These are phyloP conservation scores for Colletotrichum orchidophilum DNA, from an alignment of 2,329 filamentous ascomycete species.

Conservation along the genomic window DNA sequence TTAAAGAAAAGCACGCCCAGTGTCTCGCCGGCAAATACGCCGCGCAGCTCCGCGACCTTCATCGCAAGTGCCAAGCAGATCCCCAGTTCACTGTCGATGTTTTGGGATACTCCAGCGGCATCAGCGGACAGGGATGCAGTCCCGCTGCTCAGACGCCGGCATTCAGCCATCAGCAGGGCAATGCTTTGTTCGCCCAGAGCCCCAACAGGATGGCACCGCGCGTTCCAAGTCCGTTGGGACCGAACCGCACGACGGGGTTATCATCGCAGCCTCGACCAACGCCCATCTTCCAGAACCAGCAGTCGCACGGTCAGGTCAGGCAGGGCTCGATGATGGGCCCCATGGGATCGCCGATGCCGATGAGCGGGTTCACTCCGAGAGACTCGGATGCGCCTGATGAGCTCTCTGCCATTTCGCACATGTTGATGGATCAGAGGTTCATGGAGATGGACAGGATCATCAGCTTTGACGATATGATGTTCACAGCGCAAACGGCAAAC, in stretches of 20 bases:
- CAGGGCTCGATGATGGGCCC: conserved; percentile 10
- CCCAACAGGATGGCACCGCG: neutral
- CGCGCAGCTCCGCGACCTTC: conserved; percentile 31
- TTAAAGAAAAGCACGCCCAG: conserved; percentile 7
- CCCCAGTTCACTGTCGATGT: conserved; percentile 33
- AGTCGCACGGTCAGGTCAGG: neutral
- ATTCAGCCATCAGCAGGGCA: conserved; percentile 26
- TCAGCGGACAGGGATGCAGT: conserved; percentile 21
- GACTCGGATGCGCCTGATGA: conserved; percentile 36
- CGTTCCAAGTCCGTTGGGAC: neutral
- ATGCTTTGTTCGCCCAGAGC: conserved; percentile 3
- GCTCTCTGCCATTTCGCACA: conserved; percentile 42
- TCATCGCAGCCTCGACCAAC: neutral
- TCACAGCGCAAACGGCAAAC: conserved; percentile 35
- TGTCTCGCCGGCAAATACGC: conserved; percentile 38
- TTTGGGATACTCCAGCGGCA: conserved; percentile 33
- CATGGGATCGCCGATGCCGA: conserved; percentile 16
- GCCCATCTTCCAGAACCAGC: conserved; percentile 6
- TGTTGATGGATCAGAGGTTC: conserved; percentile 44
- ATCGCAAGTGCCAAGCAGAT: conserved; percentile 26
- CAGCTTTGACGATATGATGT: conserved; percentile 48
- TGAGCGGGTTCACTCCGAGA: conserved; percentile 7
- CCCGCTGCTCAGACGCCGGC: conserved; percentile 9
- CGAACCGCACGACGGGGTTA: neutral
- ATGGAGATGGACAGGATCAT: conserved; percentile 46